These are phyloP conservation scores for Lentinula aciculospora DNA, from an alignment of 768 basidiomycete species.

Conservation along the genomic window DNA sequence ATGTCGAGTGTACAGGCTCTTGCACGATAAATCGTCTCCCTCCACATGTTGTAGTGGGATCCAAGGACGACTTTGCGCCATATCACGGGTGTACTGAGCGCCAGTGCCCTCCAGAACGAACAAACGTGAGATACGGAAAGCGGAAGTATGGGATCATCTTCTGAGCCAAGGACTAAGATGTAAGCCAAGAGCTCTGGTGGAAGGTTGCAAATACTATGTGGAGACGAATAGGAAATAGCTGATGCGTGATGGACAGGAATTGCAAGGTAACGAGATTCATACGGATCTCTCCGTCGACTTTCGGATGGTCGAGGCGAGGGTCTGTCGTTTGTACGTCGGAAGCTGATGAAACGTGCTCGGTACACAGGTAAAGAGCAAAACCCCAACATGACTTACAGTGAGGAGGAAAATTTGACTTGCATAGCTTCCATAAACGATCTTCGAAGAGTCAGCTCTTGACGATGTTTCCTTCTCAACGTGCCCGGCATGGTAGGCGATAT, in stretches of 20 bases:
- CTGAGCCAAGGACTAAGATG: slow-evolving; percentile 56
- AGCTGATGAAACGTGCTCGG: neutral
- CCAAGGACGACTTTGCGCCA: slow-evolving; percentile 59
- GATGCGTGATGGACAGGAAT: neutral
- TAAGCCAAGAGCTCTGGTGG: slow-evolving; percentile 61
- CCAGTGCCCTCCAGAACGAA: slow-evolving; percentile 54
- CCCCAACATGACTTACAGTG: neutral
- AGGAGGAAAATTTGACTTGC: neutral
- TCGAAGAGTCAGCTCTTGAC: slow-evolving; percentile 6
- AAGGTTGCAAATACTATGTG: slow-evolving; percentile 38
- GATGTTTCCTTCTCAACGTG: slow-evolving; percentile 3
- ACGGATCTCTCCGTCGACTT: neutral
- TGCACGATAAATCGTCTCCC: slow-evolving; percentile 54
- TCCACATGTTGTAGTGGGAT: slow-evolving; percentile 52
- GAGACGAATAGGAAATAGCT: neutral
- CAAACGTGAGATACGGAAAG: slow-evolving; percentile 67
- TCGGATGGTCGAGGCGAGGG: neutral
- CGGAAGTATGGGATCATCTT: slow-evolving; percentile 52
- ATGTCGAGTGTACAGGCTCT: slow-evolving; percentile 59
- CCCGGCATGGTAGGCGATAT: neutral
- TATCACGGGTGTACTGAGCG: slow-evolving; percentile 53
- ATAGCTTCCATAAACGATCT: slow-evolving; percentile 5
- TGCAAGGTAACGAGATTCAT: neutral
- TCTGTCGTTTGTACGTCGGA: neutral
- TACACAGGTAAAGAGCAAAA: neutral